These are phyloP conservation scores for Zymoseptoria passerinii DNA, from an alignment of 2,329 filamentous ascomycete genomes.

Conservation along the genomic window DNA sequence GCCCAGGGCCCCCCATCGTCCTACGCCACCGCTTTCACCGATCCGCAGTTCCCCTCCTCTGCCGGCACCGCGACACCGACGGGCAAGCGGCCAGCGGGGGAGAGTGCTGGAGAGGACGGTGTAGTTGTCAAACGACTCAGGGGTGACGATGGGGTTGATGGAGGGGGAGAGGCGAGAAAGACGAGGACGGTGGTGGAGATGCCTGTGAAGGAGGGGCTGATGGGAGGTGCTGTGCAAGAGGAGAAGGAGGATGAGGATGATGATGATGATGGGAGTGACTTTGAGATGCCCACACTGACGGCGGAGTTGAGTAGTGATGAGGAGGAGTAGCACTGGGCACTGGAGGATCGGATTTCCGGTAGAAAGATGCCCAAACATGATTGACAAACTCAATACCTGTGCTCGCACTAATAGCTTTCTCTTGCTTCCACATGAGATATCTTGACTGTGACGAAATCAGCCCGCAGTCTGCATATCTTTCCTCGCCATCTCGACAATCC, in stretches of 20 bases:
- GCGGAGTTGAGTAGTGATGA: background rate
- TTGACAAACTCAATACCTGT: too few species aligned
- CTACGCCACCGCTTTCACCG: conserved; percentile 3
- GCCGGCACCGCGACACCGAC: conserved; percentile 2
- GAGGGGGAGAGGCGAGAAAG: background rate
- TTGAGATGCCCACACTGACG: conserved; percentile 25
- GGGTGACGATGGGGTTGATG: background rate
- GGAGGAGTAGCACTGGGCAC: too few species aligned
- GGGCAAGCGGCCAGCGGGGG: conserved; percentile 6
- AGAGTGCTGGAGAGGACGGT: conserved; percentile 2
- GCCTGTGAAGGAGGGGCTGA: background rate
- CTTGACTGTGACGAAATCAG: too few species aligned
- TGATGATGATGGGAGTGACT: conserved; percentile 27
- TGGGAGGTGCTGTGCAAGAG: background rate
- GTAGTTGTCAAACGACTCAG: conserved; percentile 5
- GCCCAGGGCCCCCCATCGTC: conserved; percentile 20
- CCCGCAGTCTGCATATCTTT: too few species aligned
- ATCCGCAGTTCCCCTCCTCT: background rate
- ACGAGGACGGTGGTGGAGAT: conserved; percentile 3
- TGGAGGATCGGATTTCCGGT: too few species aligned
- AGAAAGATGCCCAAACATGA: too few species aligned
- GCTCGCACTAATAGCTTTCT: too few species aligned
- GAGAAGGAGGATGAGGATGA: conserved; percentile 5
- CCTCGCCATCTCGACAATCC: too few species aligned
- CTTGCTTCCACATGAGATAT: too few species aligned